Base-by-base conservation (phyloP, 129 eudicot species). In the Sambucus nigra region DNA sequence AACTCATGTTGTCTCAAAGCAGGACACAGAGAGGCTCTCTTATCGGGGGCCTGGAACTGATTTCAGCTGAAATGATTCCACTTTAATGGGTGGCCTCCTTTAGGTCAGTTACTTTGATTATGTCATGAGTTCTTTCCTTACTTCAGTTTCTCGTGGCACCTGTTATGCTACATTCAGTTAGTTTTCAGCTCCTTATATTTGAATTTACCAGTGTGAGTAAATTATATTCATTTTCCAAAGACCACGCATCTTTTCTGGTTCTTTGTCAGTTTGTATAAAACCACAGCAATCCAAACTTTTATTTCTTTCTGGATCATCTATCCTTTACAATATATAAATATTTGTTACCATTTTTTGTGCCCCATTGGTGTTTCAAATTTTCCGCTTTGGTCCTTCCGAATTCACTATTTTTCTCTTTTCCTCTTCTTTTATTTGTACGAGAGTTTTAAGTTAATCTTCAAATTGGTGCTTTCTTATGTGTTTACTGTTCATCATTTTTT, bases 21-120 rank as follows among this genome's bases (percentile, higher is more conserved):
- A 92, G 99, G 96, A 84, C 82, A 86, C 73, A 71, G 86, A 92
- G 94, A 71, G 98, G 95, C 95, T 92, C 95, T 85, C 94, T 73
- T 82, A 73, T 72, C 81, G 84, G 99, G 95, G 91, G 95, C 95
- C 95, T 84, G 95, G 88, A 85, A 88, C 92, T 74, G 95, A 73
- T 71, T 85, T 74, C 88, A 74, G 95, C 94, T 70, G 95, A 91
- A 91, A 76, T 76, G 91, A 79, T 78, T 73, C 95, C 95, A 81
- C 82, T 82, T 66, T 57, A 82, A 68, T 82, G 79, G 78, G 91
- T 86, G 94, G 87, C 74, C 82, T 77, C 87, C 72, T 75, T 72
- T 92, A 86, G 95, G 94, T 86, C 94, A 92, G 94, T 92, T 74
- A 64, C 64, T 82, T 69, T 76, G 84, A 77, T 82, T 72, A 69